phyloP scores from a whole-genome alignment of 2,329 filamentous ascomycete species.

The Paecilomyces sp. region DNA sequence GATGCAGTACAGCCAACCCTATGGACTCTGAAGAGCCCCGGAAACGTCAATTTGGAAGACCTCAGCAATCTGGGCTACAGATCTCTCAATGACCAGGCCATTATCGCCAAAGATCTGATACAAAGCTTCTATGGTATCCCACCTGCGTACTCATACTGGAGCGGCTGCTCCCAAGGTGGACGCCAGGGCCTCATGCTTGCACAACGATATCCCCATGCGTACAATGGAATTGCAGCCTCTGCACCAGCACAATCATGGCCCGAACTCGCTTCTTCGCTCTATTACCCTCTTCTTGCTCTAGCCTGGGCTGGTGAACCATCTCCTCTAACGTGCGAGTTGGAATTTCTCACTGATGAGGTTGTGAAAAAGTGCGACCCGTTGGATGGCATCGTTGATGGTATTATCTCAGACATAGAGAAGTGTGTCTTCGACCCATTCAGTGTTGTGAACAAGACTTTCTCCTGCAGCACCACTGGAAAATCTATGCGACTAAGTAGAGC shows the following conservation, averaged over 20 bases:
- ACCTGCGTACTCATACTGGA: conserved; percentile 12
- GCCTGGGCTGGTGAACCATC: conserved; percentile 6
- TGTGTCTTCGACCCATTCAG: conserved; percentile 4
- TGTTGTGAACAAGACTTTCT: conserved; percentile 1
- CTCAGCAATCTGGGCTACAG: conserved; percentile 23
- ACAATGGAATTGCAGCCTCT: conserved; percentile 49
- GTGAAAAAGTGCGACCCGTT: conserved; percentile 4
- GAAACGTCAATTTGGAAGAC: conserved; percentile 5
- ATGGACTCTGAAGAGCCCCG: conserved; percentile 7
- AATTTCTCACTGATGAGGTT: conserved; percentile 1
- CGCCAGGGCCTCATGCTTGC: conserved; percentile 27
- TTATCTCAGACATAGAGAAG: conserved; percentile 2
- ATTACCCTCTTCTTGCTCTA: conserved; percentile 7
- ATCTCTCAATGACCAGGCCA: conserved; percentile 21
- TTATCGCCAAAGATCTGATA: conserved; percentile 5
- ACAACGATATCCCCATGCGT: conserved; percentile 48
- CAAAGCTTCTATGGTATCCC: conserved; percentile 3
- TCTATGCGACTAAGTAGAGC: background rate
- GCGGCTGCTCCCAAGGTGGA: conserved; percentile 16
- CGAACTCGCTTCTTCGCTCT: conserved; percentile 10
- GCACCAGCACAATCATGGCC: conserved; percentile 40
- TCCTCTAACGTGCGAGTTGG: conserved; percentile 3
- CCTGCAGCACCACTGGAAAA: background rate
- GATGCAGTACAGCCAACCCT: background rate
- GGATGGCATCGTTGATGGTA: conserved; percentile 6